Evolutionary conservation across 352 stramenopile genomes (phyloP), one percentile per base, ranked within the genome.

Genomic region (Pythium vanterpoolii): DNA sequence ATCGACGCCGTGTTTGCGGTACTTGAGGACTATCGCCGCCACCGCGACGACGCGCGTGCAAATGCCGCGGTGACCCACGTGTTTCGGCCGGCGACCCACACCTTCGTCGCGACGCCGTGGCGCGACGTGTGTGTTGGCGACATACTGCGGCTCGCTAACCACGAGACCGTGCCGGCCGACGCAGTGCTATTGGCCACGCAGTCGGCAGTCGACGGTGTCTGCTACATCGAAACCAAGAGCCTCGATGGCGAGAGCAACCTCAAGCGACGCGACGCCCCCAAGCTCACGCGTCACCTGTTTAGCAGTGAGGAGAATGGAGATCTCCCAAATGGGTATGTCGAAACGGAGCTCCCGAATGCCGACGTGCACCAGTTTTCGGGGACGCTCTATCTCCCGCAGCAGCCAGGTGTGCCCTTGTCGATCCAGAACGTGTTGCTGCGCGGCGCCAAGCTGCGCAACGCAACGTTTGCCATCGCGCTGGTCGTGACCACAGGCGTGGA

Each of bases 201-300:
- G 2, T 84, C 71, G 68, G 74, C 23, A 55, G 69, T 6, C 64
- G 71, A n/a, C 43, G 81, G 85, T 2, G 56, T 90, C 0, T 95
- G 86, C 61, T 94, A 95, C 68, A 86, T 96, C 6, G 86, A 97
- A 68, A 98, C 91, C 53, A 94, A 94, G 47, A 93, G 76, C 47
- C 69, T 98, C 1, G 91, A 98, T 62, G 91, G 91, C 3, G 91
- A 98, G 63, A 98, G 88, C 4, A 98, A 98, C 56, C 69, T 98
- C n/a, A 98, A 98, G 68, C 60, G 93, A 14, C 78, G 89, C 2
- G 71, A 94, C 34, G 82, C 87, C 2, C 46, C 45, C 18, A 19
- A 36, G 21, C 26, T 68, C 82, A 64, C 57, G 11, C 47, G 45
- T 0, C 44, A 13, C 0, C 19, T 56, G 23, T 56, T 58, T 33